Conservation (phyloP, 306 rosid species). For the Prosopis cineraria region DNA sequence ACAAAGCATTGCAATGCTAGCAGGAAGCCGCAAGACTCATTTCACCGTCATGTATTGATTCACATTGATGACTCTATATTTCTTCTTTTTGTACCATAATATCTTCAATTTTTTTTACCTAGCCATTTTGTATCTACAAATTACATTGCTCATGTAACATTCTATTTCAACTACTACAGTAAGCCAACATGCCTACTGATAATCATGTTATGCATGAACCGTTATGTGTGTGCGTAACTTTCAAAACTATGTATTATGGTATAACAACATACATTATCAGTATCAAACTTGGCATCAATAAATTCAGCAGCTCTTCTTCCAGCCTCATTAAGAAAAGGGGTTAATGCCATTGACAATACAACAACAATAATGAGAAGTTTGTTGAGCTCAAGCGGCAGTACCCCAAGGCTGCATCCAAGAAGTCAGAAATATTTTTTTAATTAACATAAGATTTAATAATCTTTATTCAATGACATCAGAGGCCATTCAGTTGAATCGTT, state of each 20-base stretch:
- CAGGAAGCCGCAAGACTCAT: not conserved
- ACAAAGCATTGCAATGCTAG: not conserved
- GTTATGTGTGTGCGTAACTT: not conserved
- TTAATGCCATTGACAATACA: conserved; percentile 94
- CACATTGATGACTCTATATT: not conserved
- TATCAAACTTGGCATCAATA: conserved; percentile 55
- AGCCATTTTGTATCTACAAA: conserved; percentile 15
- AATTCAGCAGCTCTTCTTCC: conserved; percentile 84
- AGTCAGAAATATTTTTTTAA: conserved; percentile 26
- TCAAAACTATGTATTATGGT: conserved; percentile 17
- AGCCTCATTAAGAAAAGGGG: conserved; percentile 95
- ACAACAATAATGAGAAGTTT: conserved; percentile 95
- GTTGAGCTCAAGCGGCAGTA: conserved; percentile 97
- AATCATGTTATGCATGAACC: conserved; percentile 27
- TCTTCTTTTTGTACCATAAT: not conserved
- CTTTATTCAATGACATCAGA: conserved; percentile 1
- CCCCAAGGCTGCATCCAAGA: conserved; percentile 81
- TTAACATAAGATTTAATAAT: no score
- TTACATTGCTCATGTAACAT: conserved; percentile 18
- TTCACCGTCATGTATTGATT: not conserved
- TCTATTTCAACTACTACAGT: conserved; percentile 30
- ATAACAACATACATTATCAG: conserved; percentile 55
- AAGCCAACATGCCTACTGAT: not conserved
- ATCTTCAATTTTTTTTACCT: conserved; percentile 9
- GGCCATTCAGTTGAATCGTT: conserved; percentile 9